A percentile compares a stretch with the other conserved stretches of the same genome.
phyloP scores from a whole-genome alignment of 345 rosid species.

The Salix caprea region DNA sequence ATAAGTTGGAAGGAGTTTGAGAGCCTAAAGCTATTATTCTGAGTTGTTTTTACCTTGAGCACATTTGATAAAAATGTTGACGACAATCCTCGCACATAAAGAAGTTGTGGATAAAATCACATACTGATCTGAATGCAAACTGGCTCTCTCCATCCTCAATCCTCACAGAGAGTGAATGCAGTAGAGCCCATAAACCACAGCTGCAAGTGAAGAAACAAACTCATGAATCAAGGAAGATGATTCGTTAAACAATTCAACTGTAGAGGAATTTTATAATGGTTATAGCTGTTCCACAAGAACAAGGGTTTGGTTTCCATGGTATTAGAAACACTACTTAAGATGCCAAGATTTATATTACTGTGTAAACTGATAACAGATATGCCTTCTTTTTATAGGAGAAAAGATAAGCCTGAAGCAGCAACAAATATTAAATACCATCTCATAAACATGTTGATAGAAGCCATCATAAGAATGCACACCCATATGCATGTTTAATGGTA shows the following conservation, averaged over 20 bases:
- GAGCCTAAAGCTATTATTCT: background rate
- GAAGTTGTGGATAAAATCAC: conserved; percentile 86
- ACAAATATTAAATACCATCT: no score
- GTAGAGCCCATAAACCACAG: conserved; percentile 92
- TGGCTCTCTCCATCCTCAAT: conserved; percentile 86
- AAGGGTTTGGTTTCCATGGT: background rate
- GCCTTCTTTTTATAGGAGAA: no score
- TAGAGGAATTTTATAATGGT: background rate
- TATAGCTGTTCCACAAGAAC: background rate
- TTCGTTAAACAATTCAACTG: background rate
- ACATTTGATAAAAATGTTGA: conserved; percentile 78
- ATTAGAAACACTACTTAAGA: background rate
- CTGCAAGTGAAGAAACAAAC: conserved; percentile 40
- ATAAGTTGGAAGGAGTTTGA: conserved; percentile 14
- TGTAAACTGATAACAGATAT: no score
- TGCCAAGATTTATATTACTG: background rate
- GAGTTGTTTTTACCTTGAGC: conserved; percentile 62
- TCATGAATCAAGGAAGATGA: background rate
- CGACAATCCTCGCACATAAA: conserved; percentile 96
- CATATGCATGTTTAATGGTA: background rate
- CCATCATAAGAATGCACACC: background rate
- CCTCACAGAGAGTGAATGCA: conserved; percentile 92
- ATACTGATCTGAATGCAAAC: conserved; percentile 63
- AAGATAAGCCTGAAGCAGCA: background rate
- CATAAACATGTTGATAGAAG: no score